A percentile compares a stretch with the other conserved stretches of the same genome.
Conservation (phyloP, 2,329 filamentous ascomycete species). For the Aspergillus puulaauensis region DNA sequence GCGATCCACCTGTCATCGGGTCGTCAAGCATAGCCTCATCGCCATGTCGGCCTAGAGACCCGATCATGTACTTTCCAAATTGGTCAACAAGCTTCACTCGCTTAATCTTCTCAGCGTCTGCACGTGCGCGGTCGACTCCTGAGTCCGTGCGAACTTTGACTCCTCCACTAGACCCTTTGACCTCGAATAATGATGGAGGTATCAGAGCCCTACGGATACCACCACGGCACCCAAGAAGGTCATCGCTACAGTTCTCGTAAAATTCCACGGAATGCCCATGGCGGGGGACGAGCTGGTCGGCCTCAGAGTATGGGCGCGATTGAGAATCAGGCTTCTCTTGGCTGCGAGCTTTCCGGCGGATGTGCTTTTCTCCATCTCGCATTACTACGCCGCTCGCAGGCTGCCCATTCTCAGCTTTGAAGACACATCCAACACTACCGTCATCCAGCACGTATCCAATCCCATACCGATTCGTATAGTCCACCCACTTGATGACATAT, state of each 20-base stretch:
- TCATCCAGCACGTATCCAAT: slow-evolving; percentile 54
- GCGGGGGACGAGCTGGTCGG: slow-evolving; percentile 45
- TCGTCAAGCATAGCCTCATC: slow-evolving; percentile 34
- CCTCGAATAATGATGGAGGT: slow-evolving; percentile 40
- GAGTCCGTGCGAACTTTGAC: slow-evolving; percentile 35
- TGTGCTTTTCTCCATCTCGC: slow-evolving; percentile 47
- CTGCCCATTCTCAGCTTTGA: slow-evolving; percentile 46
- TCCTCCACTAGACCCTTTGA: slow-evolving; percentile 29
- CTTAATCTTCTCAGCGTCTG: slow-evolving; percentile 49
- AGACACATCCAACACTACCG: slow-evolving; percentile 51
- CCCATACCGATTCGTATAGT: slow-evolving; percentile 53
- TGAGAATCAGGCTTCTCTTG: slow-evolving; percentile 30
- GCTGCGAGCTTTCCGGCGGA: slow-evolving; percentile 45
- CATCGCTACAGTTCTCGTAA: slow-evolving; percentile 45
- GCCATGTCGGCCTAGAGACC: slow-evolving; percentile 43
- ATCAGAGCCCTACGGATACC: slow-evolving; percentile 44
- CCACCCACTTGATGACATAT: slow-evolving; percentile 54
- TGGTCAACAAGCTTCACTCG: slow-evolving; percentile 50
- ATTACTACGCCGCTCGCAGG: slow-evolving; percentile 48
- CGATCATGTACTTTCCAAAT: slow-evolving; percentile 54
- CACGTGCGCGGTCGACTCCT: slow-evolving; percentile 33
- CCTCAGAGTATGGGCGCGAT: slow-evolving; percentile 38
- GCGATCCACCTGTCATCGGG: slow-evolving; percentile 24
- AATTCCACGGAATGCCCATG: slow-evolving; percentile 46
- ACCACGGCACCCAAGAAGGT: slow-evolving; percentile 27